These are phyloP conservation scores for Umbelopsis sp. DNA, from an alignment of 192 early-diverging fungal genomes.

Conservation along the genomic window DNA sequence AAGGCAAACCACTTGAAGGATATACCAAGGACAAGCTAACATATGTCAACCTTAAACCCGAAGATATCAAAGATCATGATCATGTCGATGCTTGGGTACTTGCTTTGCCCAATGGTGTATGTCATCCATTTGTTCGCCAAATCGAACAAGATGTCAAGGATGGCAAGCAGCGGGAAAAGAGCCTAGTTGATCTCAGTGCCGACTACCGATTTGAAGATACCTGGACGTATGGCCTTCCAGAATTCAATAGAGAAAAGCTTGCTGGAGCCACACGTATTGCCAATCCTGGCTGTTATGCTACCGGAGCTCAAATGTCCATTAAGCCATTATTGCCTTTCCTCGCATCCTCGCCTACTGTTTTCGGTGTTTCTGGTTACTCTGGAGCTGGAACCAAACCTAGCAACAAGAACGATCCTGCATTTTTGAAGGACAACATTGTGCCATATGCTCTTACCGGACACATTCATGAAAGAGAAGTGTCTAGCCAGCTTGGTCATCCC, in stretches of 20 bases:
- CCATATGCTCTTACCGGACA: constrained; percentile 93
- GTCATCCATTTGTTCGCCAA: constrained; percentile 89
- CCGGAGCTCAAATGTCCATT: constrained; percentile 90
- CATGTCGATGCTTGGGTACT: constrained; percentile 96
- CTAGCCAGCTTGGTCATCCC: constrained; percentile 64
- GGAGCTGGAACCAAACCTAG: constrained; percentile 99
- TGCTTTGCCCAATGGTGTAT: constrained; percentile 95
- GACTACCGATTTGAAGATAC: constrained; percentile 89
- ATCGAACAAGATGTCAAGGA: constrained; percentile 59
- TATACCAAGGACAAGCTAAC: constrained; percentile 70
- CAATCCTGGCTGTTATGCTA: constrained; percentile 99
- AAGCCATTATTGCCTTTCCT: constrained; percentile 80
- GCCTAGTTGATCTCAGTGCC: constrained; percentile 88
- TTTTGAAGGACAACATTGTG: constrained; percentile 88
- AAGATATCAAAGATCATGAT: constrained; percentile 45
- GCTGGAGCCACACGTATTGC: constrained; percentile 70
- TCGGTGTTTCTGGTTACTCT: constrained; percentile 97
- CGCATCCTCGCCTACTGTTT: constrained; percentile 71
- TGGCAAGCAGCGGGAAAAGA: constrained; percentile 57
- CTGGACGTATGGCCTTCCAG: constrained; percentile 91
- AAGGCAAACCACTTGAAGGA: constrained; percentile 79
- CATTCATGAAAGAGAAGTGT: constrained; percentile 95
- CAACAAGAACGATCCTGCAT: constrained; percentile 90
- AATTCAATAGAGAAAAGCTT: constrained; percentile 76
- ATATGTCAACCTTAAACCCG: constrained; percentile 83